Conservation (phyloP, 2,329 filamentous ascomycete genomes). For the Aspergillus fischeri region DNA sequence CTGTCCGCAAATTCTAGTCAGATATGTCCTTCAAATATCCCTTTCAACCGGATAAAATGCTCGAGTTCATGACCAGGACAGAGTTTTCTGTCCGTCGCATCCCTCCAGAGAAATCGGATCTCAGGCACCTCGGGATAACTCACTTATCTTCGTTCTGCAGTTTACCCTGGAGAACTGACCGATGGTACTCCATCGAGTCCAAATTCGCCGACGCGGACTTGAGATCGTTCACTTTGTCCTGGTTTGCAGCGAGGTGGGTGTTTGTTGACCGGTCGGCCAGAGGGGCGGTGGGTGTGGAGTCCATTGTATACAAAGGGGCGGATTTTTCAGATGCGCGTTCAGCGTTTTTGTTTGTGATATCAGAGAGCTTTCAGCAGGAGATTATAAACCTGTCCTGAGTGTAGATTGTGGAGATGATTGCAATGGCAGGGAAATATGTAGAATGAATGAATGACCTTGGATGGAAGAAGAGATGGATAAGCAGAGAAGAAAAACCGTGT, state of each 20-base stretch:
- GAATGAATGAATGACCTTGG: slow-evolving; percentile 1
- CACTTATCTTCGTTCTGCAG: slow-evolving; percentile 38
- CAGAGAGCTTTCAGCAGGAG: neutral
- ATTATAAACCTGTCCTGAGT: neutral
- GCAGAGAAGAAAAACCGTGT: slow-evolving; percentile 24
- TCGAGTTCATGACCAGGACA: neutral
- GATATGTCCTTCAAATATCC: neutral
- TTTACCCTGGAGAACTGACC: slow-evolving; percentile 40
- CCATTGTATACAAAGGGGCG: slow-evolving; percentile 22
- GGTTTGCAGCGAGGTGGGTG: slow-evolving; percentile 30
- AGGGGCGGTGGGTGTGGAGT: slow-evolving; percentile 31
- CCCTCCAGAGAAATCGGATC: neutral
- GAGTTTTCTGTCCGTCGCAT: neutral
- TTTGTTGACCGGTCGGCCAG: slow-evolving; percentile 41
- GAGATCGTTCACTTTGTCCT: slow-evolving; percentile 23
- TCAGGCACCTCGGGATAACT: slow-evolving; percentile 10
- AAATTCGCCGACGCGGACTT: slow-evolving; percentile 29
- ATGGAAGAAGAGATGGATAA: slow-evolving; percentile 8
- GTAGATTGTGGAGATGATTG: neutral
- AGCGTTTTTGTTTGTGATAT: neutral
- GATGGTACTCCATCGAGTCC: slow-evolving; percentile 42
- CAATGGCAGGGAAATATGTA: neutral
- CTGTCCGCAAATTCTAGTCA: slow-evolving; percentile 4
- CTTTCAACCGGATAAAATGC: neutral
- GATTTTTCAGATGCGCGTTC: neutral